Conservation (phyloP, 2,329 filamentous ascomycete species). For the Dendryphion nanum region DNA sequence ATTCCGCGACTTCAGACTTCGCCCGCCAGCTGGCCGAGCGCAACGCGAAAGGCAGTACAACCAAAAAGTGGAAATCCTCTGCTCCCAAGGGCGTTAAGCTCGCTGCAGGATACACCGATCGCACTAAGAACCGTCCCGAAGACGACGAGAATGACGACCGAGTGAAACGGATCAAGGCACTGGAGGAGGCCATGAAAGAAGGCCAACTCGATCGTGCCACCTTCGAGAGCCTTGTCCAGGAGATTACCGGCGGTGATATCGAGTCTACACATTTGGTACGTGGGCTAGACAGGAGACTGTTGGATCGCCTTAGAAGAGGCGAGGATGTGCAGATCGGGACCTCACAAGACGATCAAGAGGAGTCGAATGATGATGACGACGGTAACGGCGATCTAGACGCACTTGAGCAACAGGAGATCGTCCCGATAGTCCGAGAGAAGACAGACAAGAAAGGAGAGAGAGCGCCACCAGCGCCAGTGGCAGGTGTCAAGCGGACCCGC, state of each 20-base stretch:
- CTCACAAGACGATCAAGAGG: constrained; percentile 32
- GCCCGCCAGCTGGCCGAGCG: constrained; percentile 80
- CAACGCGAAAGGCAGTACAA: constrained; percentile 52
- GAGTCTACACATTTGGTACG: constrained; percentile 85
- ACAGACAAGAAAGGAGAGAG: constrained; percentile 55
- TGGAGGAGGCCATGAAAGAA: constrained; percentile 79
- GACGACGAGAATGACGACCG: constrained; percentile 55
- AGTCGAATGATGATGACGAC: constrained; percentile 40
- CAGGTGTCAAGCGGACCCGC: constrained; percentile 53
- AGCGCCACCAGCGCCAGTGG: constrained; percentile 41
- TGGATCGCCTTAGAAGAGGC: constrained; percentile 66
- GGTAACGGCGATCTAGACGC: constrained; percentile 51
- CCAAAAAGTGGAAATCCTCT: constrained; percentile 75
- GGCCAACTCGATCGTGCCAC: constrained; percentile 78
- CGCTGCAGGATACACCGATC: constrained; percentile 79
- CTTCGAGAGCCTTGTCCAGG: constrained; percentile 70
- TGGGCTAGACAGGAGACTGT: constrained; percentile 80
- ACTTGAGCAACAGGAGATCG: constrained; percentile 65
- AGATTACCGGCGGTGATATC: constrained; percentile 80
- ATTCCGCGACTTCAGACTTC: constrained; percentile 64
- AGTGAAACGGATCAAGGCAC: constrained; percentile 67
- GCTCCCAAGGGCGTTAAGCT: constrained; percentile 82
- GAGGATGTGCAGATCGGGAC: constrained; percentile 50
- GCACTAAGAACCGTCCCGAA: constrained; percentile 62
- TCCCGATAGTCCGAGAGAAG: constrained; percentile 61